Conservation (phyloP, 2,329 filamentous ascomycete species). For the Paraphoma chrysanthemicola region DNA sequence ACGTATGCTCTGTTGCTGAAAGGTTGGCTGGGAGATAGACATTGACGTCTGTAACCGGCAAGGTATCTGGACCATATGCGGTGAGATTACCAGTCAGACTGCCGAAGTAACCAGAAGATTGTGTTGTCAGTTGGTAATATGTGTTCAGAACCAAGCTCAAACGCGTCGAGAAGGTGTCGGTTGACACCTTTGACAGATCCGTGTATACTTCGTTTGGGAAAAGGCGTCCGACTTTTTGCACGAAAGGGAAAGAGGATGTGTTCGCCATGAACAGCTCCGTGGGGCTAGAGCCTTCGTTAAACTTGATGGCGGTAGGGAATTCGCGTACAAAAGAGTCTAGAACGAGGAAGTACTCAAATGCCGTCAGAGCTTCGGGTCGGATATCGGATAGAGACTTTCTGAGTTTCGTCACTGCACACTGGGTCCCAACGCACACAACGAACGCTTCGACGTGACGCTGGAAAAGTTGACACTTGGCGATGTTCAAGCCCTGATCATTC, state of each 20-base stretch:
- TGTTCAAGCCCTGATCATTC: slow-evolving; percentile 14
- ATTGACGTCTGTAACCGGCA: slow-evolving; percentile 28
- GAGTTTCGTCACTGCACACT: slow-evolving; percentile 20
- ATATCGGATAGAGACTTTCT: slow-evolving; percentile 25
- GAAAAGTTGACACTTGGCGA: slow-evolving; percentile 24
- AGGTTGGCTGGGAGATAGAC: slow-evolving; percentile 30
- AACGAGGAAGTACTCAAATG: slow-evolving; percentile 23
- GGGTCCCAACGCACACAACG: slow-evolving; percentile 15
- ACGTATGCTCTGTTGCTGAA: slow-evolving; percentile 14
- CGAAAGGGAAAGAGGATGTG: slow-evolving; percentile 26
- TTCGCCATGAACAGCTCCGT: slow-evolving; percentile 33
- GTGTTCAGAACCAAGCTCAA: slow-evolving; percentile 38
- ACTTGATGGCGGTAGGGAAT: slow-evolving; percentile 22
- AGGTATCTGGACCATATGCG: slow-evolving; percentile 32
- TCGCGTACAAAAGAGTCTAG: slow-evolving; percentile 4
- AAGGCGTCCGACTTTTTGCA: slow-evolving; percentile 12
- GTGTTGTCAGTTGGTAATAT: slow-evolving; percentile 37
- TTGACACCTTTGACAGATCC: slow-evolving; percentile 16
- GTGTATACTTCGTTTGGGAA: slow-evolving; percentile 5
- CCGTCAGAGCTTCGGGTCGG: slow-evolving; percentile 16
- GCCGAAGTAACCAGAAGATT: slow-evolving; percentile 33
- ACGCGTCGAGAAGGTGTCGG: slow-evolving; percentile 26
- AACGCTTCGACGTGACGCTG: slow-evolving; percentile 33
- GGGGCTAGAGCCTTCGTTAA: slow-evolving; percentile 19
- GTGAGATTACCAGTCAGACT: slow-evolving; percentile 28